Evolutionary conservation across 306 rosid genomes (phyloP), one percentile per base, ranked within the genome.

Genomic region (Dryas alaskensis): DNA sequence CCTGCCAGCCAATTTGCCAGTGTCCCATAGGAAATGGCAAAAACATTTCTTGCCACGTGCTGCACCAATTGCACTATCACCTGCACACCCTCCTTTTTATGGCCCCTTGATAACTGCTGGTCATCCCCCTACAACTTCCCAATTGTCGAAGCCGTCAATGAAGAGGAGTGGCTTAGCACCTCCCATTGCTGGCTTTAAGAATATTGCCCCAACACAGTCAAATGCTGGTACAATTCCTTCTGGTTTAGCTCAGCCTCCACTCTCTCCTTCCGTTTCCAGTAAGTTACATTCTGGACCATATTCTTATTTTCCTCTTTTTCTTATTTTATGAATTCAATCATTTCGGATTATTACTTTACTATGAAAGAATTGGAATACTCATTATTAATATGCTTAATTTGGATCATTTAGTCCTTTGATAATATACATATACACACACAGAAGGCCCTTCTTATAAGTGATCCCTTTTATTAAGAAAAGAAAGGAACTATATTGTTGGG

Each of bases 211-310:
- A 47, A 45, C 78, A 39, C 85, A 84, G 72, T 81, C 91, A 13
- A 37, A 59, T 43, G 76, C 81, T 76, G 95, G 89, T 52, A 80
- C 85, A 50, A 76, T 82, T 62, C 90, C 93, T 80, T 86, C 90
- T 49, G 87, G 83, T 50, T 75, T 90, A 84, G 76, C 89, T 73
- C 89, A 92, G 80, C 92, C 92, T 4, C 95, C 92, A 13, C 64
- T 92, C 71, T 81, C 96, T 69, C 96, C 94, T 70, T 55, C 81
- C 65, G 80, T 51, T 60, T 87, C 96, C 54, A 76, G 98, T 92
- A 85, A 87, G 92, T 81, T 52, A 1, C 57, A 59, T 60, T 37
- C 31, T 37, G 7, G 8, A 44, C 40, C 63, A 0, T 58, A 16
- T 72, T 17, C 52, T 19, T 68, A 5, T 64, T 46, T 42, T 40